Evolutionary conservation across 2,329 filamentous ascomycete genomes (phyloP).

Genomic region (Setomelanomma holmii): DNA sequence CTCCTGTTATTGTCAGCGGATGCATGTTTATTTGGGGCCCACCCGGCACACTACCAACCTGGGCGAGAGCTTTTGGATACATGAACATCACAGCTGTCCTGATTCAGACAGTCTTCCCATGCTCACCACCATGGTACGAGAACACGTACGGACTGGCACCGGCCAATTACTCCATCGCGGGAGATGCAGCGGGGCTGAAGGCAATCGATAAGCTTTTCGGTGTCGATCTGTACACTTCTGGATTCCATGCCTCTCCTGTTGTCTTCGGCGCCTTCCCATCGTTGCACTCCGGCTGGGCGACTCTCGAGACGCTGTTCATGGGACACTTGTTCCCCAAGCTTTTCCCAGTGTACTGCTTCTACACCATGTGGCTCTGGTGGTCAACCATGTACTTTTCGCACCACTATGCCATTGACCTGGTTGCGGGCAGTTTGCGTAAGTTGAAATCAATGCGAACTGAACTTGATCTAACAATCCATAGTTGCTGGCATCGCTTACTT

Average conservation of each 20-base stretch:
- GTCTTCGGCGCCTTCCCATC: slow-evolving; percentile 97
- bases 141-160: slow-evolving; percentile 89
- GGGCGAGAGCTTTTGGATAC: slow-evolving; percentile 88
- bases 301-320: slow-evolving; percentile 90
- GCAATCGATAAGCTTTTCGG: slow-evolving; percentile 90
- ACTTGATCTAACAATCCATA: slow-evolving; percentile 33
- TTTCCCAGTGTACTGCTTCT: slow-evolving; percentile 79
- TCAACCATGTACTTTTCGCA: slow-evolving; percentile 98
- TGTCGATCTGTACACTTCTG: slow-evolving; percentile 90
- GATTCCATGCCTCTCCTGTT: slow-evolving; percentile 86
- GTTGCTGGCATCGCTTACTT: slow-evolving; percentile 80
- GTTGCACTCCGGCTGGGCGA: slow-evolving; percentile 87
- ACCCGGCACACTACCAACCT: slow-evolving; percentile 83
- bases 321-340: slow-evolving; percentile 88
- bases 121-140: slow-evolving; percentile 97
- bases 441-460: slow-evolving; percentile 1
- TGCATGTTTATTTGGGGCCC: slow-evolving; percentile 89
- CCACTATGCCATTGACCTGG: slow-evolving; percentile 93
- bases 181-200: slow-evolving; percentile 86
- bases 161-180: slow-evolving; percentile 89
- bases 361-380: slow-evolving; percentile 96
- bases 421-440: slow-evolving; percentile 75
- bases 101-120: slow-evolving; percentile 89
- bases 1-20: slow-evolving; percentile 77
- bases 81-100: slow-evolving; percentile 88